Conservation (phyloP, 2,329 filamentous ascomycete species). For the Dactylellina sp. region DNA sequence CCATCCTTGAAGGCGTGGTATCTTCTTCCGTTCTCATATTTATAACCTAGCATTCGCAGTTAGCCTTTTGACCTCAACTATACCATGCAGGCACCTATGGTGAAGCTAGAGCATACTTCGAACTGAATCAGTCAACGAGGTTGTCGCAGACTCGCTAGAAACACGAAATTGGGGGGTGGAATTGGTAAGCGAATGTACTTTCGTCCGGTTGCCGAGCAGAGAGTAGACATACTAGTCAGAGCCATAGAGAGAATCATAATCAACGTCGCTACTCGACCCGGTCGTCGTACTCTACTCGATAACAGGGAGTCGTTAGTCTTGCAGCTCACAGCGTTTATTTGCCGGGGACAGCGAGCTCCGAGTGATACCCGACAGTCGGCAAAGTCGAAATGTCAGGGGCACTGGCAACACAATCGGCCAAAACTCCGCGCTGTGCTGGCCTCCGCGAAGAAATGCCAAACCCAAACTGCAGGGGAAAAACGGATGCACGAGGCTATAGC, state of each 20-base stretch:
- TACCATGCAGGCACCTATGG: not conserved
- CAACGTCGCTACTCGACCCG: slow-evolving; percentile 17
- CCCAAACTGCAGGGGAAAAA: too few relatives aligned
- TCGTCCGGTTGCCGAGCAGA: not conserved
- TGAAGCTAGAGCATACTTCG: slow-evolving; percentile 23
- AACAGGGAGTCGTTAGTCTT: slow-evolving; percentile 3
- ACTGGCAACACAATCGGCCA: not conserved
- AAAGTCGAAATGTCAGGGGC: slow-evolving; percentile 7
- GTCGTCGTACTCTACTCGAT: slow-evolving; percentile 25
- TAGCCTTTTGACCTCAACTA: not conserved
- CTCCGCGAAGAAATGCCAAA: too few relatives aligned
- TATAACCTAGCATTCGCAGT: slow-evolving; percentile 27
- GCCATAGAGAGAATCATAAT: slow-evolving; percentile 53
- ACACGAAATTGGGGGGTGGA: slow-evolving; percentile 21
- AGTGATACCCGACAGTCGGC: not conserved
- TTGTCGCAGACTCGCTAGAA: slow-evolving; percentile 50
- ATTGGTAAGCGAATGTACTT: slow-evolving; percentile 2
- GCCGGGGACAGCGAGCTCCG: not conserved
- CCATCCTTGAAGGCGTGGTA: slow-evolving; percentile 68
- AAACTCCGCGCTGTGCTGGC: not conserved
- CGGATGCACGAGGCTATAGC: too few relatives aligned
- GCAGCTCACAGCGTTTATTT: not conserved
- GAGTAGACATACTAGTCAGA: slow-evolving; percentile 48
- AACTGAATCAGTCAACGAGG: slow-evolving; percentile 49
- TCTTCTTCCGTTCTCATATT: slow-evolving; percentile 63